Percentiles rank a stretch among this genome's conserved stretches.
Evolutionary conservation across 495 filamentous ascomycete genomes (phyloP).

Genomic region (Hyaloscypha variabilis): DNA sequence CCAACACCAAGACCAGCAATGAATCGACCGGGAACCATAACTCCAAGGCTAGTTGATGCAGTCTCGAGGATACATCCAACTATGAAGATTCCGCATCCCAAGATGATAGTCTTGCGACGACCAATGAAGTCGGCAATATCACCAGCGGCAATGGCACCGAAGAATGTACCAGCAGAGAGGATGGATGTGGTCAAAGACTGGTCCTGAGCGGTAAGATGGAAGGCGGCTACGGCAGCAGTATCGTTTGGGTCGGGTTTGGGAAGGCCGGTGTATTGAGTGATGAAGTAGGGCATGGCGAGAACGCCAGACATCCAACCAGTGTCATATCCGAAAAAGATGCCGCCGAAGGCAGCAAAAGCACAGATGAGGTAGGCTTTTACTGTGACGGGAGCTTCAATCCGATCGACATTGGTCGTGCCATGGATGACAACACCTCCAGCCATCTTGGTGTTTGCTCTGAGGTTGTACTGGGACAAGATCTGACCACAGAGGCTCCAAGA

Average conservation of each 20-base stretch:
- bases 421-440: slow-evolving; percentile 14
- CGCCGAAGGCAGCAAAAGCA: slow-evolving; percentile 69
- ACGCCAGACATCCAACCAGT: slow-evolving; percentile 63
- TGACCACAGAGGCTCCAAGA: no score
- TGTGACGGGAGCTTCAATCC: slow-evolving; percentile 66
- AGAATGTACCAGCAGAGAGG: slow-evolving; percentile 87
- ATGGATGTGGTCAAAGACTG: slow-evolving; percentile 79
- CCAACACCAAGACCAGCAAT: slow-evolving; percentile 84
- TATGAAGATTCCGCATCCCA: slow-evolving; percentile 66
- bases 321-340: slow-evolving; percentile 70
- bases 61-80: slow-evolving; percentile 80
- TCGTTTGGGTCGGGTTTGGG: slow-evolving; percentile 7
- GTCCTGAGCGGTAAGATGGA: slow-evolving; percentile 55
- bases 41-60: slow-evolving; percentile 60
- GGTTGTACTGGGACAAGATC: no score
- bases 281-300: slow-evolving; percentile 52
- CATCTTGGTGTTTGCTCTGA: no score
- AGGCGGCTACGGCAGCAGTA: slow-evolving; percentile 4
- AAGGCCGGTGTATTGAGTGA: slow-evolving; percentile 56
- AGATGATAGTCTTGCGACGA: slow-evolving; percentile 70
- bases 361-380: slow-evolving; percentile 69
- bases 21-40: slow-evolving; percentile 76
- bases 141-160: slow-evolving; percentile 73
- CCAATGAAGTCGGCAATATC: slow-evolving; percentile 73
- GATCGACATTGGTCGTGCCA: slow-evolving; percentile 42